phyloP scores from a whole-genome alignment of 2,329 filamentous ascomycete genomes.

The Trichoderma gracile region DNA sequence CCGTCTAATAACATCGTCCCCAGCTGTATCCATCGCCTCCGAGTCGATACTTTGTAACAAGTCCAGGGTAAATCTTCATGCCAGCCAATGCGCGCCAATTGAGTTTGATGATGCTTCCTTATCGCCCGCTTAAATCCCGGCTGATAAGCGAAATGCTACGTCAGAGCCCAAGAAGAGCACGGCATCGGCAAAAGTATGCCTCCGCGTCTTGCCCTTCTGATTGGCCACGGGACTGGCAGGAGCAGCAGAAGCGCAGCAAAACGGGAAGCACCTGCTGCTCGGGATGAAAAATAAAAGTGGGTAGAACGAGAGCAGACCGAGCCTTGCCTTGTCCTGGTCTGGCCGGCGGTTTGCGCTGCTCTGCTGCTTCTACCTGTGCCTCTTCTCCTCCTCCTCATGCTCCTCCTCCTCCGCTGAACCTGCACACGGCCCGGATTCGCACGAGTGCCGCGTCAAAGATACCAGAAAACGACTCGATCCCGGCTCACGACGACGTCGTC shows the following conservation, averaged over 20 bases:
- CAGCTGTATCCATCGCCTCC: not conserved
- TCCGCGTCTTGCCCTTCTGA: slow-evolving; percentile 28
- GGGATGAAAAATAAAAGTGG: slow-evolving; percentile 19
- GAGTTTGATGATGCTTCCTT: not conserved
- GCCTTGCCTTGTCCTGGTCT: slow-evolving; percentile 21
- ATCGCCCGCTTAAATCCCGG: slow-evolving; percentile 13
- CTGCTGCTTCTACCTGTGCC: slow-evolving; percentile 18
- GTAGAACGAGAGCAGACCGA: slow-evolving; percentile 18
- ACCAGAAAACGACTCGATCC: not conserved
- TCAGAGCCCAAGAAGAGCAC: slow-evolving; percentile 3
- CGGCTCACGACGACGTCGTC: no score
- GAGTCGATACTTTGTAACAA: not conserved
- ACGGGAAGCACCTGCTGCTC: not conserved
- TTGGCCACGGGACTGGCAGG: slow-evolving; percentile 26
- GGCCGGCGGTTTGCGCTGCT: no score
- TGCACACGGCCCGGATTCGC: no score
- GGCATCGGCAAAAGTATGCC: slow-evolving; percentile 30
- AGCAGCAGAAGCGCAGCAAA: slow-evolving; percentile 15
- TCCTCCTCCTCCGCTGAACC: no score
- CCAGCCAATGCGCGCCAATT: no score
- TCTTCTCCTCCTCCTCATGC: slow-evolving; percentile 14
- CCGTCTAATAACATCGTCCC: no score
- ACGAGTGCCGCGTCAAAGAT: no score
- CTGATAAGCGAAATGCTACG: not conserved
- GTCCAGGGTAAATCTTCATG: not conserved